Conservation (phyloP, 768 basidiomycete genomes). For the Kwoniella sp. region DNA sequence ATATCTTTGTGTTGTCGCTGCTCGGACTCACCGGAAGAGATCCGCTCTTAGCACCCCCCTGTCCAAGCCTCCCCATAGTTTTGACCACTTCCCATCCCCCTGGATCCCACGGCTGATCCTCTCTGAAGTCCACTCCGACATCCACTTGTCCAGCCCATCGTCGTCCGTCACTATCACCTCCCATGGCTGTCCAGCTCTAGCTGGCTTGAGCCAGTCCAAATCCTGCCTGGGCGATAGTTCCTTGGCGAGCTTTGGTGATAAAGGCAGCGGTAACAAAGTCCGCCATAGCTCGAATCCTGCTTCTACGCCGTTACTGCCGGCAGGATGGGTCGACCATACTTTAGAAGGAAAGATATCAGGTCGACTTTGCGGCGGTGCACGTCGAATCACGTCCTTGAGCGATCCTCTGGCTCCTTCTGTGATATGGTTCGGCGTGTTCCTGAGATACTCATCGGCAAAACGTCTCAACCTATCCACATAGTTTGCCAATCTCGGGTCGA, state of each 20-base stretch:
- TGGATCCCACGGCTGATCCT: constrained; percentile 6
- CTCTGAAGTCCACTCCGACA: constrained; percentile 30
- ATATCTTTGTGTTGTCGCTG: background rate
- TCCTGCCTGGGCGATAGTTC: background rate
- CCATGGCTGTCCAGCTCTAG: constrained; percentile 23
- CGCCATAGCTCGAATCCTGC: constrained; percentile 24
- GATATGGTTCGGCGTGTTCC: background rate
- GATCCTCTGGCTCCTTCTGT: constrained; percentile 2
- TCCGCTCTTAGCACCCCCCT: constrained; percentile 29
- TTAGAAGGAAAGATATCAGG: constrained; percentile 13
- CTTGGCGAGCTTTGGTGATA: constrained; percentile 4
- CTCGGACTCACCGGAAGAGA: constrained; percentile 24
- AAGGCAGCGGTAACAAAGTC: constrained; percentile 20
- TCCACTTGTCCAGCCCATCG: constrained; percentile 22
- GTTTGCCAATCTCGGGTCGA: constrained; percentile 1
- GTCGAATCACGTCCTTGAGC: constrained; percentile 1
- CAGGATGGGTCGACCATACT: constrained; percentile 25
- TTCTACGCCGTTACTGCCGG: background rate
- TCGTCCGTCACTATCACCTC: constrained; percentile 22
- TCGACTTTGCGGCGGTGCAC: constrained; percentile 1
- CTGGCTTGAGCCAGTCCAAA: constrained; percentile 9
- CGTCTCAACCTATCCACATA: constrained; percentile 6
- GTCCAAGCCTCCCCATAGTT: constrained; percentile 21
- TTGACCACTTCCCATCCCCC: constrained; percentile 16
- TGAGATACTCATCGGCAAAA: constrained; percentile 11